These are phyloP conservation scores for Casuarina cunninghamiana DNA, from an alignment of 306 rosid species.

Conservation along the genomic window DNA sequence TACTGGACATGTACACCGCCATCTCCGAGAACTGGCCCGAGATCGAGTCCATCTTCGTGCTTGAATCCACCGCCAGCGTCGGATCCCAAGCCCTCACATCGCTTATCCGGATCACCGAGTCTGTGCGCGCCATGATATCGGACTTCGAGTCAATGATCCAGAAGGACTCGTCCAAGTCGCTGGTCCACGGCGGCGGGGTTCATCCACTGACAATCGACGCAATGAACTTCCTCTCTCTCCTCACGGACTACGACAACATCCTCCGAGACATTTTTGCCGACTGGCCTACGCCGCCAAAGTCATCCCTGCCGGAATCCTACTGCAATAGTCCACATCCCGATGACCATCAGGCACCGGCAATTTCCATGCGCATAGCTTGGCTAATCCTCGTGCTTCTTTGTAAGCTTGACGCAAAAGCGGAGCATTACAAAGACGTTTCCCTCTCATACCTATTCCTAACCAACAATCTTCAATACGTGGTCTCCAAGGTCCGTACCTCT, in stretches of 20 bases:
- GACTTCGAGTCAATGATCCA: slow-evolving; percentile 52
- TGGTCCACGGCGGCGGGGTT: slow-evolving; percentile 36
- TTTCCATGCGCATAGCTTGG: slow-evolving; percentile 46
- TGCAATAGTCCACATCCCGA: slow-evolving; percentile 36
- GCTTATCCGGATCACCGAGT: slow-evolving; percentile 36
- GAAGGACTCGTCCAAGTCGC: slow-evolving; percentile 44
- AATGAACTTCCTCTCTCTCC: slow-evolving; percentile 49
- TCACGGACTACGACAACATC: slow-evolving; percentile 54
- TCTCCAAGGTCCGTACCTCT: slow-evolving; percentile 46
- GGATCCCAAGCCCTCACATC: slow-evolving; percentile 44
- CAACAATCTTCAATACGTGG: slow-evolving; percentile 56
- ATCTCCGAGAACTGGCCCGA: slow-evolving; percentile 45
- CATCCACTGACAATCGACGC: slow-evolving; percentile 46
- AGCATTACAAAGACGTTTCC: slow-evolving; percentile 53
- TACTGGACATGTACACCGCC: slow-evolving; percentile 59
- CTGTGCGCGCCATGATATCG: slow-evolving; percentile 32
- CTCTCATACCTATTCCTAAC: slow-evolving; percentile 58
- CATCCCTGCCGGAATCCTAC: slow-evolving; percentile 38
- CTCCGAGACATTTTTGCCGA: slow-evolving; percentile 54
- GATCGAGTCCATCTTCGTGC: slow-evolving; percentile 61
- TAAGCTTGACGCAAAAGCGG: slow-evolving; percentile 62
- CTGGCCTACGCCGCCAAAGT: slow-evolving; percentile 32
- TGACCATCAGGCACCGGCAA: slow-evolving; percentile 14
- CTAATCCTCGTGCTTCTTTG: slow-evolving; percentile 62
- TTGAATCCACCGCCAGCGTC: slow-evolving; percentile 39